Conservation (phyloP, 176 grass and related monocot species). For the Areca catechu region DNA sequence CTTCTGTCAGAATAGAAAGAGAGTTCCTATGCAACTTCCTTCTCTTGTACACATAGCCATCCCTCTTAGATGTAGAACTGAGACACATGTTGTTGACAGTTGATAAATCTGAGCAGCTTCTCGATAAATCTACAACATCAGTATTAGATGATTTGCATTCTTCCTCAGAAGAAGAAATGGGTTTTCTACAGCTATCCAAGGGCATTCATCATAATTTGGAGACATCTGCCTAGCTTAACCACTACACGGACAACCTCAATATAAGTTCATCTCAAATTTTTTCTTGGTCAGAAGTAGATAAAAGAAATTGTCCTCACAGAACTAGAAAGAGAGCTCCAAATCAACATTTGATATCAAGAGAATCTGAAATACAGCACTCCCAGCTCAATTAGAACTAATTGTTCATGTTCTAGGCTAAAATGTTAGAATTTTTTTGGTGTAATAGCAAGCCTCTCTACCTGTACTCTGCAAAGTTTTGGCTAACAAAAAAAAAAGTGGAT, state of each 20-base stretch:
- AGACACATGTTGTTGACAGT: conserved; percentile 5
- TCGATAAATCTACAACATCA: conserved; percentile 23
- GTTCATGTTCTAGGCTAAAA: background rate
- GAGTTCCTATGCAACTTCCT: conserved; percentile 35
- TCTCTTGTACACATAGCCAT: conserved; percentile 31
- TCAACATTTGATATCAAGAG: background rate
- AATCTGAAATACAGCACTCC: background rate
- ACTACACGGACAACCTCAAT: conserved; percentile 1
- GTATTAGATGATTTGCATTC: conserved; percentile 20
- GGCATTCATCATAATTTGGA: conserved; percentile 26
- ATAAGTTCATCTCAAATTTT: background rate
- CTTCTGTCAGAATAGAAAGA: conserved; percentile 18
- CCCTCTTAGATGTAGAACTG: conserved; percentile 20
- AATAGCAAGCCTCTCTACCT: no score
- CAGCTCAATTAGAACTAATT: background rate
- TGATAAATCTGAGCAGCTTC: conserved; percentile 7
- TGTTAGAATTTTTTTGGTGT: no score
- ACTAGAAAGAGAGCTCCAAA: no score
- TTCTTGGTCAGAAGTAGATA: no score
- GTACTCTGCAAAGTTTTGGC: no score
- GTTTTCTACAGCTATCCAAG: conserved; percentile 22
- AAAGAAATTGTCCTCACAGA: no score
- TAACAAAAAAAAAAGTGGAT: no score
- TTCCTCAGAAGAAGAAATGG: conserved; percentile 21
- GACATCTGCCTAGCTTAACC: conserved; percentile 25